Evolutionary conservation across 129 eudicot species (phyloP).

Genomic region (Oenanthe sinensis): DNA sequence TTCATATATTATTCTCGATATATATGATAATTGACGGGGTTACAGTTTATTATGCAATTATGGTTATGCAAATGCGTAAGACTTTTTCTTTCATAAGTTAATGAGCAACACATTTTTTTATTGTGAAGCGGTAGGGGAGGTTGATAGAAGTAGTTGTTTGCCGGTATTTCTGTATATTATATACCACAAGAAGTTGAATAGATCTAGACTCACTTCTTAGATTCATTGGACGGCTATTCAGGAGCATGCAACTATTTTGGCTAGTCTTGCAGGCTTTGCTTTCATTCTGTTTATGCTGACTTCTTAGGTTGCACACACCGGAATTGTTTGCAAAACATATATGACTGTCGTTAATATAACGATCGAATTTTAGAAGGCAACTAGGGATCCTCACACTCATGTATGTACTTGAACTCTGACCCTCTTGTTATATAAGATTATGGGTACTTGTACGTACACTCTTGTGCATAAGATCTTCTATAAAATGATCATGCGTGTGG

Average conservation of each 20-base stretch:
- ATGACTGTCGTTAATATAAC: too few species aligned
- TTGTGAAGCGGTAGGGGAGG: not conserved
- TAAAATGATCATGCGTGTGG: too few species aligned
- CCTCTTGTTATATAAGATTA: too few species aligned
- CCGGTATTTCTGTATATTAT: not conserved
- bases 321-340: too few species aligned
- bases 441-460: too few species aligned
- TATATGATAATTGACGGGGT: not conserved
- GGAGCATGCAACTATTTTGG: not conserved
- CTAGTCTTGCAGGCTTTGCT: too few species aligned
- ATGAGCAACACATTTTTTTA: not conserved
- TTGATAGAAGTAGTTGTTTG: not conserved
- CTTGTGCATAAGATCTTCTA: too few species aligned
- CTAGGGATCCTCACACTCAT: too few species aligned
- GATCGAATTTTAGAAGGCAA: too few species aligned
- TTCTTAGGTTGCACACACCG: too few species aligned
- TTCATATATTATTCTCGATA: not conserved
- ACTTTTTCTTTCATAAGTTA: not conserved
- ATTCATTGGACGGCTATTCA: not conserved
- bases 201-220: not conserved
- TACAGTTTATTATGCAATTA: conserved; percentile 1
- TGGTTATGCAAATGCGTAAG: not conserved
- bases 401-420: too few species aligned
- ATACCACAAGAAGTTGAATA: not conserved
- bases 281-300: too few species aligned